Conservation (phyloP, 148 eudicot genomes). For the Chenopodium album region DNA sequence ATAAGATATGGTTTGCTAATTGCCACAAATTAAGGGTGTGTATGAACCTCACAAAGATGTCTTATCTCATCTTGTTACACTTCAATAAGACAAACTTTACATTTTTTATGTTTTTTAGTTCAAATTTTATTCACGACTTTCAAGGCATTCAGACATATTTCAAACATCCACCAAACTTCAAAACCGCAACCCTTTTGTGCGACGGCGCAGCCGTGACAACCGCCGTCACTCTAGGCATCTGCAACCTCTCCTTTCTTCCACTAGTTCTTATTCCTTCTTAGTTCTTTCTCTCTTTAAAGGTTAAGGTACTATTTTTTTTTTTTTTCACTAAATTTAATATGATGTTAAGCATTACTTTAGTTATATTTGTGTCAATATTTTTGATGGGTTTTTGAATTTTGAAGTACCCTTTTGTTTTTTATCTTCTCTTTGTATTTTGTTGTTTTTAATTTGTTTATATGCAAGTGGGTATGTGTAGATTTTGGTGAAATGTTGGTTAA, state of each 20-base stretch:
- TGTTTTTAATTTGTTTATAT: too few species aligned
- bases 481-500: not conserved
- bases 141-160: not conserved
- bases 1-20: slow-evolving; percentile 5
- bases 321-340: too few species aligned
- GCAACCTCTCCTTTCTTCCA: not conserved
- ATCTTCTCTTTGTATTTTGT: not conserved
- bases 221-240: not conserved
- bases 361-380: too few species aligned
- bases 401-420: not conserved
- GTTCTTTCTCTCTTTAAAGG: not conserved
- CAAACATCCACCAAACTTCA: not conserved
- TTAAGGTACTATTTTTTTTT: too few species aligned
- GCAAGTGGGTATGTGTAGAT: too few species aligned
- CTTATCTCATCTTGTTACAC: not conserved
- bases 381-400: too few species aligned
- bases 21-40: slow-evolving; percentile 6
- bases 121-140: not conserved
- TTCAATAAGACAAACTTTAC: not conserved
- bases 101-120: not conserved
- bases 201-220: not conserved
- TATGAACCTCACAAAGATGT: not conserved
- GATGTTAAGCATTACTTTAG: too few species aligned
- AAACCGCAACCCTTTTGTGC: not conserved
- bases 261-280: not conserved